Base-by-base conservation (phyloP, 2,329 filamentous ascomycete genomes). In the Aspergillus ruber region DNA sequence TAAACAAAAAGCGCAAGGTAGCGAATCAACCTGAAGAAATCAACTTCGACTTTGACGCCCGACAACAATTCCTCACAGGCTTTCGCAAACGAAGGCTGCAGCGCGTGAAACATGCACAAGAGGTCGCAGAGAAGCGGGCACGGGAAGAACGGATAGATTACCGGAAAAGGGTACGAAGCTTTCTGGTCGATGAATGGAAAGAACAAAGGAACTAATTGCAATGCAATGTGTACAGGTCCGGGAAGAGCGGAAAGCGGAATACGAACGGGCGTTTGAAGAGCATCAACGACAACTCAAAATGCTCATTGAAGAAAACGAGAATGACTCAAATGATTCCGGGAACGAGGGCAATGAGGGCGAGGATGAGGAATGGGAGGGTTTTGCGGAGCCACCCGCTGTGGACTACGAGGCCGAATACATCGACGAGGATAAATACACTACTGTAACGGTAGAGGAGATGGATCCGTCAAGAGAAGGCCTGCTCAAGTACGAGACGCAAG, bases 11-110 rank as follows among this genome's bases (percentile, higher is more conserved):
- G 61, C 77, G 86, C 55, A 88, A 86, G 66, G 58, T 70, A 63
- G 65, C 76, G 12, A 73, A 75, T 41, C 71, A 75, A 35, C 75
- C 88, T 50, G 88, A 90, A 62, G 88, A 95, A 66, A 85, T 98
- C 67, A 82, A 75, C 45, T 98, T 97, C 72, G 90, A 98, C 72
- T 73, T 79, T 51, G 77, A 78, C 51, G 87, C 87, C 41, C 84
- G 93, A 55, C 75, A 86, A 55, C 90, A 97, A 62, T 98, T 88
- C 65, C 77, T 98, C 49, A 96, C 90, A 0, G 93, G 93, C 2
- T 98, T 98, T 71, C 90, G 91, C 75, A 98, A 97, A 77, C 85
- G 93, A 68, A 97, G 96, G 69, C 73, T 87, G 45, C 86, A 89
- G 66, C 81, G 93, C 33, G 83, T 84, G 56, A 94, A 95, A 73